These are phyloP conservation scores for Exophiala bonariae DNA, from an alignment of 2,329 filamentous ascomycete genomes.

Conservation along the genomic window DNA sequence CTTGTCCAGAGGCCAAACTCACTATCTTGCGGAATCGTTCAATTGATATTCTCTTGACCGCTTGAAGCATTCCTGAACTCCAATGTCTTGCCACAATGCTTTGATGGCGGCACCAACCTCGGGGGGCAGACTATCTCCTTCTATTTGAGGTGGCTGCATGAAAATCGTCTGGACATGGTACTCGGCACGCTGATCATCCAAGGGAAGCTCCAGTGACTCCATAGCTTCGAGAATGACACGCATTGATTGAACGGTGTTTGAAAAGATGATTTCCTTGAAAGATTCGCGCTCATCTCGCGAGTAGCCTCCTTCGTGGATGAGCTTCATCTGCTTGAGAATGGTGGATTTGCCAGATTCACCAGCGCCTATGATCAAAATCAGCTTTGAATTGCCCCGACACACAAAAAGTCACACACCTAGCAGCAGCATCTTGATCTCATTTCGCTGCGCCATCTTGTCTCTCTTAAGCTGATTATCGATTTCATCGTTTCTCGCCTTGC, in stretches of 20 bases:
- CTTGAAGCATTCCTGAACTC: constrained; percentile 94
- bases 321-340: constrained; percentile 97
- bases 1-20: constrained; percentile 41
- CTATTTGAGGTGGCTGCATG: constrained; percentile 96
- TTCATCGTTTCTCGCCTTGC: constrained; percentile 99
- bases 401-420: constrained; percentile 69
- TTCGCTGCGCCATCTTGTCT: constrained; percentile 97
- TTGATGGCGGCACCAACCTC: constrained; percentile 93
- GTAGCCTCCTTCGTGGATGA: constrained; percentile 98
- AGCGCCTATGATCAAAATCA: constrained; percentile 63
- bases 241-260: constrained; percentile 70
- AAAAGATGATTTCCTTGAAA: constrained; percentile 72
- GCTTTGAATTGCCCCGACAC: constrained; percentile 29
- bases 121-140: constrained; percentile 89
- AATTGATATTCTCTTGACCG: constrained; percentile 93
- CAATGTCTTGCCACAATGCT: constrained; percentile 87
- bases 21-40: constrained; percentile 97
- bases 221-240: constrained; percentile 69
- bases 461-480: constrained; percentile 99
- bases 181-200: constrained; percentile 89
- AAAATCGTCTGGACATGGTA: constrained; percentile 98
- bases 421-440: constrained; percentile 99
- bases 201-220: constrained; percentile 72
- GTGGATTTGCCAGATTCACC: constrained; percentile 97
- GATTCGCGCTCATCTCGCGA: constrained; percentile 80